Conservation (phyloP, 441 rosid species). For the Pelargonium hybrid region DNA sequence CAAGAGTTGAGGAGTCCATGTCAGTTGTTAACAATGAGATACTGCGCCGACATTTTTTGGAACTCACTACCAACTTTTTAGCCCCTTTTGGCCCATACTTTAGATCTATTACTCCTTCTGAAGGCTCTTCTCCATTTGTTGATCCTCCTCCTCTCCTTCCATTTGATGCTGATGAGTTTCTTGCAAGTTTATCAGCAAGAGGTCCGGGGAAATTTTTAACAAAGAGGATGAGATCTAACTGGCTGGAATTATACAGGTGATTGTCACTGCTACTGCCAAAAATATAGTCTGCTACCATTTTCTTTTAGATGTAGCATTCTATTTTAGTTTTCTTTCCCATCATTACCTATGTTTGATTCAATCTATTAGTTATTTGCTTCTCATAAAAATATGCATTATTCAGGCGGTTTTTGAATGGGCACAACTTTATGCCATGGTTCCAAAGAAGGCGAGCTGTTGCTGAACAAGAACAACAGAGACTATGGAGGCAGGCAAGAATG, state of each 20-base stretch:
- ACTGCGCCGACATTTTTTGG: conserved; percentile 88
- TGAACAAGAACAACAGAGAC: conserved; percentile 73
- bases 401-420: conserved; percentile 87
- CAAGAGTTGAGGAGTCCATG: conserved; percentile 97
- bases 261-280: conserved; percentile 5
- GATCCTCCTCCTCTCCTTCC: conserved; percentile 79
- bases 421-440: conserved; percentile 93
- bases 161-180: conserved; percentile 58
- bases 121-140: conserved; percentile 79
- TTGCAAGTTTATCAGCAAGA: conserved; percentile 65
- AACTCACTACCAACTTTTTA: conserved; percentile 88
- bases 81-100: conserved; percentile 97
- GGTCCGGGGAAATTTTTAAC: conserved; percentile 89
- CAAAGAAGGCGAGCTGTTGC: conserved; percentile 68
- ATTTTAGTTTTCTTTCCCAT: not conserved
- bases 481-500: conserved; percentile 86
- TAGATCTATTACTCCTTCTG: conserved; percentile 62
- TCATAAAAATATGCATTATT: conserved; percentile 19
- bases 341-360: not conserved
- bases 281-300: conserved; percentile 8
- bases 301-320: not conserved
- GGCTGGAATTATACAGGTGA: conserved; percentile 94
- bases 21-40: conserved; percentile 95
- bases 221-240: conserved; percentile 90
- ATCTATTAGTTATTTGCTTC: conserved; percentile 8